Base-by-base conservation (phyloP, 73 alveolate species). In the Paramecium sonneborni region DNA sequence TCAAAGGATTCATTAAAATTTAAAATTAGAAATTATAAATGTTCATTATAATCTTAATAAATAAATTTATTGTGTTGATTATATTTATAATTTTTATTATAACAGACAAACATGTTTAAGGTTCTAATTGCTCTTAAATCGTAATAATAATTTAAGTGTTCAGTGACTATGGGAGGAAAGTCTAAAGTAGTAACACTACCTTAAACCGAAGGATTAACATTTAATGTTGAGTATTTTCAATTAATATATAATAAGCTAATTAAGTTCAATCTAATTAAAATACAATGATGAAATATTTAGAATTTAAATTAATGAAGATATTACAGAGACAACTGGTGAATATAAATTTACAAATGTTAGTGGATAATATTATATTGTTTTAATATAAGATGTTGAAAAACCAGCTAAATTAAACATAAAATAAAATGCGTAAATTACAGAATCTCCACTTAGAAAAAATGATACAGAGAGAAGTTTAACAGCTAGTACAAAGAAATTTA, bases 81-180 rank as follows among this genome's bases (percentile, higher is more conserved):
- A 52, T 52, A 52, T 5, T 52, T 26, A 26, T 26, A 30, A 26
- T 30, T 30, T 62, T 62, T 62, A 30, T 62, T 28, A 62, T 62
- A 62, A 62, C 84, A 62, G 84, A 62, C 84, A 62, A 62, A 62
- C 18, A 52, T 62, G 84, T 62, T 26, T 62, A 62, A 62, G 44
- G 84, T 62, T 62, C 84, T 62, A 23, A 32, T 62, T 62, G 84
- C 84, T 23, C 84, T 62, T 32, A 62, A 62, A 32, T 62, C 84
- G 1, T 30, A 26, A 26, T 30, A 62, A 30, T 62, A 21, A 62
- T 62, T 62, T 26, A 62, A 62, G 84, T 62, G 84, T 32, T 12
- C 84, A 62, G 44, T 62, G 0, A 32, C 84, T 5, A 30, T 62
- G 44, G 84, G 48, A 30, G 84, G 84, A 24, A 62, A 62, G 26